Base-by-base conservation (phyloP, 192 early-diverging fungal genomes). In the Dissophora globulifera region DNA sequence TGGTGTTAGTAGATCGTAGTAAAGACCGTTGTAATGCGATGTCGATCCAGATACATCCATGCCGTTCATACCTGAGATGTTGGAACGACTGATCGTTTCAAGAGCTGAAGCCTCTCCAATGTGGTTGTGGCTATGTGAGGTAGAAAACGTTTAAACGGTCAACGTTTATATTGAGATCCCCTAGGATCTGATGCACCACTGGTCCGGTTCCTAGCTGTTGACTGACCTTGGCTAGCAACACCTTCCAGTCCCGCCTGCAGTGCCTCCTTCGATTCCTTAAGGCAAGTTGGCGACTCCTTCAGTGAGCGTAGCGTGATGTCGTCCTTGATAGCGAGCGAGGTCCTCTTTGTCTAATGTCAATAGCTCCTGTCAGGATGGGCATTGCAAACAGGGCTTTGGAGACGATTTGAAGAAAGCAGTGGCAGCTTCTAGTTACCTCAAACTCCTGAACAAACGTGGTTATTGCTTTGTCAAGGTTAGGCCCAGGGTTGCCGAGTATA, bases 371-470 rank as follows among this genome's bases (percentile, higher is more conserved):
- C 43, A 47, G n/a, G 10, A 20, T 2, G 46, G 16, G n/a, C n/a
- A n/a, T 47, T 16, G 46, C 20, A 16, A 2, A 0, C 46, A 20
- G 3, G 15, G 46, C n/a, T 47, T 13, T 38, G 7, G 35, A 38
- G 13, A 38, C 7, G 7, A 38, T n/a, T n/a, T n/a, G n/a, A 13
- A 17, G 43, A 43, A 58, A n/a, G 23, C 15, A n/a, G 16, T 45
- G 4, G 9, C n/a, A 4, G 43, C 43, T n/a, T n/a, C n/a, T n/a
- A n/a, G n/a, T 46, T 65, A 76, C 72, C 35, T 76, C 72, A 23
- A 76, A 76, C 35, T 76, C 72, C 10, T 76, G 43, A 1, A 57
- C 45, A 32, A 76, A 62, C 20, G 58, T 57, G 4, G 56, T 40
- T 25, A 76, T 57, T 27, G 72, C 72, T 25, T 49, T 54, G 7